Percentiles rank a stretch among this genome's conserved stretches.
phyloP scores from a whole-genome alignment of 352 stramenopile genomes.

The Phytophthora crassamura region DNA sequence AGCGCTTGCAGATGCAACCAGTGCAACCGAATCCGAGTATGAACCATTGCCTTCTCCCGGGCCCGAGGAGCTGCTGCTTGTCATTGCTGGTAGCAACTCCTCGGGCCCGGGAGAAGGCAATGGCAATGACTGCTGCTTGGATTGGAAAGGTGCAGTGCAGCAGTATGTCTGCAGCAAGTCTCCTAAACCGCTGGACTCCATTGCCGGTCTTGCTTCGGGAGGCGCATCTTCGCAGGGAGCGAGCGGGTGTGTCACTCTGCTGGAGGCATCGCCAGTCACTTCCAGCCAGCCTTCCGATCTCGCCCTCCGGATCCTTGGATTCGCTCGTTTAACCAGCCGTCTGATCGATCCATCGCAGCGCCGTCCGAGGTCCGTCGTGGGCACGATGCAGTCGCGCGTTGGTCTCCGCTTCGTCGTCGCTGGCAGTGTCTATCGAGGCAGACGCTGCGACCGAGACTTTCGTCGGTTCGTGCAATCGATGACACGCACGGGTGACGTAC shows the following conservation, averaged over 20 bases:
- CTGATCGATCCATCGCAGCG: neutral
- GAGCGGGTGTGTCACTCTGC: neutral
- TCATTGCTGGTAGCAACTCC: too few relatives aligned
- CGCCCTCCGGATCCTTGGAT: neutral
- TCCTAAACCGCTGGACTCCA: neutral
- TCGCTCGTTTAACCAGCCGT: neutral
- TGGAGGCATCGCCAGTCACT: conserved; percentile 1
- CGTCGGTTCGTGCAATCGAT: conserved; percentile 8
- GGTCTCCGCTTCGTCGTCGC: conserved; percentile 10
- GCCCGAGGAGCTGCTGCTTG: too few relatives aligned
- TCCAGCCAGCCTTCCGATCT: too few relatives aligned
- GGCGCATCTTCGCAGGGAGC: too few relatives aligned
- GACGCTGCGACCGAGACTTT: conserved; percentile 22
- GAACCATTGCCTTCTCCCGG: too few relatives aligned
- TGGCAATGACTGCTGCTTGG: neutral
- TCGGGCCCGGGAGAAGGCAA: too few relatives aligned
- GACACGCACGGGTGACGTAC: conserved; percentile 9
- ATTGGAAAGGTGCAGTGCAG: neutral
- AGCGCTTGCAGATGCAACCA: too few relatives aligned
- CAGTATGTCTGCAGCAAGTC: neutral
- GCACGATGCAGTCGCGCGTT: conserved; percentile 13
- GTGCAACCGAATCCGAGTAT: too few relatives aligned
- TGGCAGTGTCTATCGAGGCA: neutral
- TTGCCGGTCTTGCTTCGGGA: neutral
- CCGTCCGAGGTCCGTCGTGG: neutral